These are phyloP conservation scores for Cichorium intybus DNA, from an alignment of 140 eudicot genomes.

Conservation along the genomic window DNA sequence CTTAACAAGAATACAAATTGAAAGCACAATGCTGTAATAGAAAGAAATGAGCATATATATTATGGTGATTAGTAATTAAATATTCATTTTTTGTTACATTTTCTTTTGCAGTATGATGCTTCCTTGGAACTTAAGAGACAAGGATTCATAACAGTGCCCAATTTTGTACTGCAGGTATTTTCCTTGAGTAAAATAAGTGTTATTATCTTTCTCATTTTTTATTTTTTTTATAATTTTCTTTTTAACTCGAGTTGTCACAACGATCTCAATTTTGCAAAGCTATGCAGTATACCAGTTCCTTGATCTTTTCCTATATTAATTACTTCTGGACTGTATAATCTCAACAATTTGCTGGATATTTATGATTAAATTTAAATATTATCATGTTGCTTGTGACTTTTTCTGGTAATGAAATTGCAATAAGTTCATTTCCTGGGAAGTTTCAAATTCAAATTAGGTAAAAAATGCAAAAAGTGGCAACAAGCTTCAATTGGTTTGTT, in stretches of 20 bases:
- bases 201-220: not conserved
- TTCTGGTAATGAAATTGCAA: not conserved
- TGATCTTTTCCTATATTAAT: too few species aligned
- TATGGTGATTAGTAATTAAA: not conserved
- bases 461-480: too few species aligned
- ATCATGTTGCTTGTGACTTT: not conserved
- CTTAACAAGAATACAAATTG: too few species aligned
- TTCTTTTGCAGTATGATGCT: constrained; percentile 73
- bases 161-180: constrained; percentile 65
- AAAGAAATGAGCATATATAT: not conserved
- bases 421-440: too few species aligned
- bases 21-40: too few species aligned
- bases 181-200: constrained; percentile 6
- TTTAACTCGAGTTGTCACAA: not conserved
- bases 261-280: not conserved
- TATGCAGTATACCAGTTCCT: not conserved
- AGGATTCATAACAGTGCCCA: constrained; percentile 88
- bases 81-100: not conserved
- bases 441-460: too few species aligned
- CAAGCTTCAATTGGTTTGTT: too few species aligned
- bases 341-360: not conserved
- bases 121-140: constrained; percentile 78
- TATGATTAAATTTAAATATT: not conserved
- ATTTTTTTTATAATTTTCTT: not conserved
- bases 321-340: too few species aligned